A percentile compares a stretch with the other conserved stretches of the same genome.
Conservation (phyloP, 2,329 filamentous ascomycete species). For the Cladorrhinum sp. region DNA sequence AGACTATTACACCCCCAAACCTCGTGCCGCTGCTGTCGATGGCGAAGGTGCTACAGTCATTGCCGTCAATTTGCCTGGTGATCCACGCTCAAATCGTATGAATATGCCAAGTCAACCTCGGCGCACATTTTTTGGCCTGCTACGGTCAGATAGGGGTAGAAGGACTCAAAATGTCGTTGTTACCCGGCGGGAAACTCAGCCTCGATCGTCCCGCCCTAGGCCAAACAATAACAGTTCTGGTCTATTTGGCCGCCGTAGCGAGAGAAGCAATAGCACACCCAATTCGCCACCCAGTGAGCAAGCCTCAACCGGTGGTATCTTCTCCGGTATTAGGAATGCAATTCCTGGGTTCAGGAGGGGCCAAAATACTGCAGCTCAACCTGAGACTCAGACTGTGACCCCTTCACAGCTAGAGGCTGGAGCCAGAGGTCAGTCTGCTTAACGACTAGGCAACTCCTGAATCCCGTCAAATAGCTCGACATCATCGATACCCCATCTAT, state of each 20-base stretch:
- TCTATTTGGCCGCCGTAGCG: neutral
- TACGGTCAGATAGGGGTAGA: constrained; percentile 13
- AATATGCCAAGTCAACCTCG: constrained; percentile 42
- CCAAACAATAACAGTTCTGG: neutral
- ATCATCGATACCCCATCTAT: neutral
- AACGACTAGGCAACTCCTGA: neutral
- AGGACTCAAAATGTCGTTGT: neutral
- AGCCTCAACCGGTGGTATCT: constrained; percentile 1
- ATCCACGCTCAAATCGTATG: constrained; percentile 39
- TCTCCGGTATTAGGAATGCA: constrained; percentile 15
- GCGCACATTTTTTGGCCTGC: constrained; percentile 27
- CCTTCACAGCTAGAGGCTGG: constrained; percentile 38
- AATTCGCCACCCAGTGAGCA: neutral
- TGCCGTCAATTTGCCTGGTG: constrained; percentile 28
- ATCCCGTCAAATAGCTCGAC: neutral
- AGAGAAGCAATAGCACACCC: neutral
- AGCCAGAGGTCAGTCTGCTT: constrained; percentile 18
- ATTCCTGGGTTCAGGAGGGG: constrained; percentile 18
- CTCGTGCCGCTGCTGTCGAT: constrained; percentile 57
- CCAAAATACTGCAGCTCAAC: constrained; percentile 24
- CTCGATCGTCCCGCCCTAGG: neutral
- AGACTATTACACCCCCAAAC: constrained; percentile 95
- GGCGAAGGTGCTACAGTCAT: constrained; percentile 35
- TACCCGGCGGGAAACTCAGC: neutral
- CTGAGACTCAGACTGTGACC: constrained; percentile 27